phyloP scores from a whole-genome alignment of 2,329 filamentous ascomycete species.

The Aspergillus sp. region DNA sequence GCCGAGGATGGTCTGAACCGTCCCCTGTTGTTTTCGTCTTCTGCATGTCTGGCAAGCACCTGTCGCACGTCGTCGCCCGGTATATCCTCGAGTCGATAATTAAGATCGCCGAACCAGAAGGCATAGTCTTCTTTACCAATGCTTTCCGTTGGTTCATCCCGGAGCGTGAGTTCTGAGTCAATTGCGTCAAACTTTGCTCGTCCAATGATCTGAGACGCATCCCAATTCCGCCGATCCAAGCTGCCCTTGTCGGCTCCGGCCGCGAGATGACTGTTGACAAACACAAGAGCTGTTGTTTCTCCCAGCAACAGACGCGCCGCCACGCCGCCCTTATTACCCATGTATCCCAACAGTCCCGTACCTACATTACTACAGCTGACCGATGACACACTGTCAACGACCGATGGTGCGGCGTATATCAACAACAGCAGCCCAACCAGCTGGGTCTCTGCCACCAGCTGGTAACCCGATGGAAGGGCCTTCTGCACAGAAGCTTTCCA shows the following conservation, averaged over 20 bases:
- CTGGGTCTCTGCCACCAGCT: conserved; percentile 76
- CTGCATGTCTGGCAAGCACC: conserved; percentile 77
- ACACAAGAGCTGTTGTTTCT: conserved; percentile 84
- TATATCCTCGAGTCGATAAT: conserved; percentile 85
- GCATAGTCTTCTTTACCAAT: conserved; percentile 90
- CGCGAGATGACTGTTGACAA: conserved; percentile 88
- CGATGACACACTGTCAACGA: conserved; percentile 73
- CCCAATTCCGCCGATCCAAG: conserved; percentile 85
- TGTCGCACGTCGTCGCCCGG: conserved; percentile 87
- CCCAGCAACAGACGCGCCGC: conserved; percentile 79
- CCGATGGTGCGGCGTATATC: conserved; percentile 77
- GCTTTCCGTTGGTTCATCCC: conserved; percentile 57
- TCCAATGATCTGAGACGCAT: conserved; percentile 72
- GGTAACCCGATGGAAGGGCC: conserved; percentile 74
- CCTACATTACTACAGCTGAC: conserved; percentile 82
- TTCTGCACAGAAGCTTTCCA: conserved; percentile 78
- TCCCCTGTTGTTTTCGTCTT: conserved; percentile 69
- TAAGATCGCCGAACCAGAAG: conserved; percentile 96
- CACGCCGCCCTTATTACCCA: conserved; percentile 94
- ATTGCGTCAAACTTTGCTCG: conserved; percentile 79
- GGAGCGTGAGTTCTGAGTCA: conserved; percentile 59
- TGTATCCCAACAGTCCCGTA: conserved; percentile 86
- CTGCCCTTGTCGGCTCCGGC: conserved; percentile 78
- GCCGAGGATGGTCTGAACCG: conserved; percentile 7
- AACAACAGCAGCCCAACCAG: conserved; percentile 81